Evolutionary conservation across 805 yeast genomes (phyloP), one percentile per base, ranked within the genome.

Genomic region (Alloascoidea hylecoeti): DNA sequence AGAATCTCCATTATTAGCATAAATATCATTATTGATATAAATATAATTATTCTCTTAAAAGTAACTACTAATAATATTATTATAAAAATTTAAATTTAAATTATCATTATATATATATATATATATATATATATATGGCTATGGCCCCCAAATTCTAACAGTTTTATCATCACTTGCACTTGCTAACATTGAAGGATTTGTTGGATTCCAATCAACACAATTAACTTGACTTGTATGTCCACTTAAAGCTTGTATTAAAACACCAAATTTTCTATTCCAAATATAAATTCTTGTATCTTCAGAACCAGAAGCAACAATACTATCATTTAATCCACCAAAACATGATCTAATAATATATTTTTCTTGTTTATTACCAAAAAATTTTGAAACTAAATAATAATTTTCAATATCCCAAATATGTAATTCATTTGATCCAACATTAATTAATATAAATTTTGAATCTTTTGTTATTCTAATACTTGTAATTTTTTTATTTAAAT

Each of bases 101-200:
- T n/a, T n/a, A n/a, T n/a, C n/a, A n/a, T n/a, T n/a, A n/a, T n/a
- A n/a, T n/a, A n/a, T n/a, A n/a, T n/a, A n/a, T n/a, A n/a, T n/a
- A n/a, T n/a, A n/a, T n/a, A n/a, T n/a, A n/a, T n/a, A n/a, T n/a
- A n/a, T n/a, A n/a, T n/a, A n/a, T n/a, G n/a, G n/a, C n/a, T 23
- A 23, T 9, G 30, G 30, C n/a, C 30, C 30, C 30, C 85, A 80
- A 4, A 84, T 65, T 41, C 75, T 73, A 3, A 84, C 77, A 5
- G 66, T 56, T 15, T 70, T 66, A 53, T 88, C 96, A 54, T 86
- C 96, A 13, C 94, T 84, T 32, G 85, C 86, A 15, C 89, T 76
- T 4, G 85, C 92, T 72, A 88, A 77, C 56, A 77, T 58, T 9
- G 55, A 49, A 37, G 59, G 56, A 32, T 57, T 46, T 1, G 44